Percentiles rank a stretch among this genome's conserved stretches.
phyloP scores from a whole-genome alignment of 176 grass and related monocot genomes.

The Oryza meyeriana region DNA sequence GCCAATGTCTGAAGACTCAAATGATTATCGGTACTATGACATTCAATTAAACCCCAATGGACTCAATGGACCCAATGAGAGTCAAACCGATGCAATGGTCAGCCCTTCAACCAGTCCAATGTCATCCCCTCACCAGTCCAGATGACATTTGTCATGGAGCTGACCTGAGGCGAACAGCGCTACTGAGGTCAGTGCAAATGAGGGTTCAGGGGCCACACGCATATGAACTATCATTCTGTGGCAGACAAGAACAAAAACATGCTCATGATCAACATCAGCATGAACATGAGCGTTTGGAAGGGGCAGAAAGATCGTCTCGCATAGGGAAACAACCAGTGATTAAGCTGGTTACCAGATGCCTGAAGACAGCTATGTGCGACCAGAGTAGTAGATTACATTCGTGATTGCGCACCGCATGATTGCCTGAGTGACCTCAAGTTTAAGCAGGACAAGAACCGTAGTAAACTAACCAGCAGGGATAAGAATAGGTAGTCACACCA shows the following conservation, averaged over 20 bases:
- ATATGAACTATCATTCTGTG: constrained; percentile 47
- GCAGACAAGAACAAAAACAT: constrained; percentile 59
- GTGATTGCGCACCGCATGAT: constrained; percentile 23
- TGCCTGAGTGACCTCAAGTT: constrained; percentile 33
- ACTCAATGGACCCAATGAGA: constrained; percentile 30
- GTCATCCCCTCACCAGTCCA: constrained; percentile 62
- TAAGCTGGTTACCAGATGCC: constrained; percentile 39
- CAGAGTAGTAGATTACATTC: constrained; percentile 50
- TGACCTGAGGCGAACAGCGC: constrained; percentile 67
- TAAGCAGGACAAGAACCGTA: constrained; percentile 15
- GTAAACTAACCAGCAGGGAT: constrained; percentile 19
- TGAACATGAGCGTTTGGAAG: constrained; percentile 51
- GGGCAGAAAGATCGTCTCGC: constrained; percentile 33
- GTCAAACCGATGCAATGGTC: constrained; percentile 46
- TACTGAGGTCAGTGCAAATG: constrained; percentile 92
- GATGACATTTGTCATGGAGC: constrained; percentile 79
- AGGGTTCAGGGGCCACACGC: constrained; percentile 62
- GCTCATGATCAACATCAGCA: constrained; percentile 38
- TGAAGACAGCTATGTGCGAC: constrained; percentile 35
- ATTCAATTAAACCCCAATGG: constrained; percentile 49
- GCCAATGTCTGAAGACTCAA: constrained; percentile 96
- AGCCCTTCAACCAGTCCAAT: constrained; percentile 68
- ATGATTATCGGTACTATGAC: constrained; percentile 74
- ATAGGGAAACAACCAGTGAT: constrained; percentile 54
- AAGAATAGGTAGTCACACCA: constrained; percentile 16